These are phyloP conservation scores for Vicia faba DNA, from an alignment of 306 rosid genomes.

Conservation along the genomic window DNA sequence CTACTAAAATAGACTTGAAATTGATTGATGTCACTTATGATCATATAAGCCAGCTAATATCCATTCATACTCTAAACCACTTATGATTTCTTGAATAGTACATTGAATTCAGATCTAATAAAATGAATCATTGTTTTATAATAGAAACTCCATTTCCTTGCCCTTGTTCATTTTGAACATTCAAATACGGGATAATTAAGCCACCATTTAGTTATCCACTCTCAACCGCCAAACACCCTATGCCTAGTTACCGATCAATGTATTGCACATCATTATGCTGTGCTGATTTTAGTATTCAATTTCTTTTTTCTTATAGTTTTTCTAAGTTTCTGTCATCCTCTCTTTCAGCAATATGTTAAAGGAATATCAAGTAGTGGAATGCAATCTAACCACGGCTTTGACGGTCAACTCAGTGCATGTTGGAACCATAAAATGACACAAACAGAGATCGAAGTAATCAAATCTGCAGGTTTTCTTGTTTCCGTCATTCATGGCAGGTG, in stretches of 20 bases:
- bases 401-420: slow-evolving; percentile 88
- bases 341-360: slow-evolving; percentile 85
- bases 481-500: slow-evolving; percentile 96
- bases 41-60: slow-evolving; percentile 9
- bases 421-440: slow-evolving; percentile 83
- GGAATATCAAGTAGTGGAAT: slow-evolving; percentile 79
- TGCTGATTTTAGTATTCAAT: neutral
- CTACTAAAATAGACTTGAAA: slow-evolving; percentile 1
- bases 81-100: slow-evolving; percentile 11
- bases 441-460: slow-evolving; percentile 67
- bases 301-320: slow-evolving; percentile 12
- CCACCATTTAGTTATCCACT: slow-evolving; percentile 23
- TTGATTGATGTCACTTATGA: neutral
- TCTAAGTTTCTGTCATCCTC: slow-evolving; percentile 21
- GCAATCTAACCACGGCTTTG: slow-evolving; percentile 84
- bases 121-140: slow-evolving; percentile 1
- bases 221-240: neutral
- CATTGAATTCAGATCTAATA: neutral
- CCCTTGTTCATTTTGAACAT: slow-evolving; percentile 9
- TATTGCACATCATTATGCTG: neutral
- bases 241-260: neutral
- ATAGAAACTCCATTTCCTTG: slow-evolving; percentile 4
- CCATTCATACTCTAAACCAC: neutral
- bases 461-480: slow-evolving; percentile 76
- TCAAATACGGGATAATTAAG: neutral